Evolutionary conservation across 257 asterid genomes (phyloP).

Genomic region (Capsicum baccatum): DNA sequence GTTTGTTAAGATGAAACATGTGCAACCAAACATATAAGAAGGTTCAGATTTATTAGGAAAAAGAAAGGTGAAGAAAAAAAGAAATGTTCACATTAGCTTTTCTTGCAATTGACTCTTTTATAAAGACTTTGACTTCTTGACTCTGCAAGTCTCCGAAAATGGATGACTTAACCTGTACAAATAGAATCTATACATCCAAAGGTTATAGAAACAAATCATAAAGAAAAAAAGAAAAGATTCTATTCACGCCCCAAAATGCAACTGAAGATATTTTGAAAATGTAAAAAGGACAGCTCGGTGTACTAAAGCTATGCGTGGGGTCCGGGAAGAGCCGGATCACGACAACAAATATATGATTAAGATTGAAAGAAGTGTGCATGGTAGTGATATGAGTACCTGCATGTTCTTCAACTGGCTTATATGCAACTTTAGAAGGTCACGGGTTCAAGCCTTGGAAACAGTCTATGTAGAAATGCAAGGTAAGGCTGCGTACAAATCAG

Average conservation of each 20-base stretch:
- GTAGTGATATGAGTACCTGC: background rate
- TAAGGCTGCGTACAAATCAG: too few relatives aligned
- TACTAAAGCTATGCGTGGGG: too few relatives aligned
- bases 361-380: background rate
- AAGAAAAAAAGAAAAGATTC: background rate
- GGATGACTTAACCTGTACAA: background rate
- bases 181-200: background rate
- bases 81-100: slow-evolving; percentile 1
- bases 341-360: background rate
- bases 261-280: background rate
- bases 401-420: too few relatives aligned
- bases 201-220: background rate
- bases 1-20: background rate
- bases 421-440: too few relatives aligned
- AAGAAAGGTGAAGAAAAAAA: background rate
- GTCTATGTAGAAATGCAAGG: too few relatives aligned
- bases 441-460: too few relatives aligned
- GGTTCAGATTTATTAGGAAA: background rate
- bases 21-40: background rate
- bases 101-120: background rate
- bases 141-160: background rate
- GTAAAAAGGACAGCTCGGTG: background rate
- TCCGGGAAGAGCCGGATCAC: too few relatives aligned
- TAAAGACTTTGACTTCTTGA: slow-evolving; percentile 7
- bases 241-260: background rate